Evolutionary conservation across 2,329 filamentous ascomycete genomes (phyloP).

Genomic region (Trichoderma sp.): DNA sequence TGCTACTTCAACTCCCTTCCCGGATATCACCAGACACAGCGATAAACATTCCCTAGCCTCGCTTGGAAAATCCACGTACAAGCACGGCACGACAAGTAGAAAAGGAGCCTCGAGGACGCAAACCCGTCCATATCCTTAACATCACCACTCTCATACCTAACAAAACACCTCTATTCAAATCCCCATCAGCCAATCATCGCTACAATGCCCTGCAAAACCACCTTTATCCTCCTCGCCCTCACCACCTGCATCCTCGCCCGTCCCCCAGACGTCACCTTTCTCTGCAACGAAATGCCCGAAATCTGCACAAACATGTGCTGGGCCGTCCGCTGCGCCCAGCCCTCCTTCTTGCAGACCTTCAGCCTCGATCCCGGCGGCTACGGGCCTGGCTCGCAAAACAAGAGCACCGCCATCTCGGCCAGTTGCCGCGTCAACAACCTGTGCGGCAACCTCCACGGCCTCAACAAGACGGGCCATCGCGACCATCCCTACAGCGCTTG

Average conservation of each 20-base stretch:
- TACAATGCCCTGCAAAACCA: constrained; percentile 6
- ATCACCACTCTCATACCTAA: neutral
- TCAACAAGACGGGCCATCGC: constrained; percentile 27
- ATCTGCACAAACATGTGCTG: constrained; percentile 33
- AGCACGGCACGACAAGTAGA: neutral
- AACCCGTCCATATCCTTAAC: neutral
- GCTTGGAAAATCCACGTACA: neutral
- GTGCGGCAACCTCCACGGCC: constrained; percentile 22
- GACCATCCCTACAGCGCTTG: constrained; percentile 23
- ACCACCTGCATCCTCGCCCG: constrained; percentile 1
- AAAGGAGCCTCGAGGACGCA: neutral
- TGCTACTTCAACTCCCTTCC: neutral
- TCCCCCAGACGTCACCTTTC: constrained; percentile 30
- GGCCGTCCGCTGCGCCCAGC: constrained; percentile 30
- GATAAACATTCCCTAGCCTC: neutral
- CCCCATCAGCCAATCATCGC: neutral
- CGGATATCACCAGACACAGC: constrained; percentile 4
- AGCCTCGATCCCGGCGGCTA: constrained; percentile 25
- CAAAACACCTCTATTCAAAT: neutral
- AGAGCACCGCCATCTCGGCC: constrained; percentile 15
- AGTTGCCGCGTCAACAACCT: constrained; percentile 27
- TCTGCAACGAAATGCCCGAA: constrained; percentile 29
- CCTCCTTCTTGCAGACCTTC: constrained; percentile 26
- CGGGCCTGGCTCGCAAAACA: neutral
- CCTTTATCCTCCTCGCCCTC: constrained; percentile 7